Conservation (phyloP, 768 basidiomycete genomes). For the Lactarius trivialis region DNA sequence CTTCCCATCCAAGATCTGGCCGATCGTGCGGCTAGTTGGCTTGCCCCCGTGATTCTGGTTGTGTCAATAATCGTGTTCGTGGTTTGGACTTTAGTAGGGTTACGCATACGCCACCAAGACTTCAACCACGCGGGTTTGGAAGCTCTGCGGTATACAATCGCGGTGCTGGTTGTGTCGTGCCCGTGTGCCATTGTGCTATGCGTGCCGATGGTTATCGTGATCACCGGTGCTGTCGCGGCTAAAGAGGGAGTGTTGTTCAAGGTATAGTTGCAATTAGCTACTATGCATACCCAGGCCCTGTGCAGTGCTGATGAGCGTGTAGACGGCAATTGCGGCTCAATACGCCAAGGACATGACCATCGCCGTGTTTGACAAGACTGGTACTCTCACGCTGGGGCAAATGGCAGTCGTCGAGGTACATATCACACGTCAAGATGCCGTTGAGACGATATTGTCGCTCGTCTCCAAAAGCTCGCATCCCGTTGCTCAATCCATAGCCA, state of each 20-base stretch:
- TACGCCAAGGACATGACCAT: slow-evolving; percentile 32
- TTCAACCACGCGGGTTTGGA: slow-evolving; percentile 28
- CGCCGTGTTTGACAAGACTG: slow-evolving; percentile 56
- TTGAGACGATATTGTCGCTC: slow-evolving; percentile 29
- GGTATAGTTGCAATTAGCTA: slow-evolving; percentile 6
- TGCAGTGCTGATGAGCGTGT: not conserved
- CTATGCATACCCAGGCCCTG: not conserved
- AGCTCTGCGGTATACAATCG: slow-evolving; percentile 46
- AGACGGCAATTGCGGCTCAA: slow-evolving; percentile 18
- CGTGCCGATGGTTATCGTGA: slow-evolving; percentile 34
- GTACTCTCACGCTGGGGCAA: slow-evolving; percentile 44
- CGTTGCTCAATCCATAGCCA: slow-evolving; percentile 32
- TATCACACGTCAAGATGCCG: slow-evolving; percentile 25
- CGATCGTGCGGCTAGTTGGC: slow-evolving; percentile 41
- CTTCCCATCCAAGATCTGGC: slow-evolving; percentile 41
- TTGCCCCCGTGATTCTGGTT: slow-evolving; percentile 44
- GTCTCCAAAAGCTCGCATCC: slow-evolving; percentile 33
- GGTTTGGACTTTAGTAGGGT: slow-evolving; percentile 34
- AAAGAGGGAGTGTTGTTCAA: slow-evolving; percentile 32
- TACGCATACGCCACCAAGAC: slow-evolving; percentile 27
- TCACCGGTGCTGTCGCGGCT: slow-evolving; percentile 30
- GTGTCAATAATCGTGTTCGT: slow-evolving; percentile 35
- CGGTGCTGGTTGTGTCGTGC: slow-evolving; percentile 46
- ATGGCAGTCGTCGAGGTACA: slow-evolving; percentile 35
- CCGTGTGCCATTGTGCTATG: slow-evolving; percentile 42